Conservation (phyloP, 1,139 yeast genomes). For the Hemisphaericaspora lyxosophila region DNA sequence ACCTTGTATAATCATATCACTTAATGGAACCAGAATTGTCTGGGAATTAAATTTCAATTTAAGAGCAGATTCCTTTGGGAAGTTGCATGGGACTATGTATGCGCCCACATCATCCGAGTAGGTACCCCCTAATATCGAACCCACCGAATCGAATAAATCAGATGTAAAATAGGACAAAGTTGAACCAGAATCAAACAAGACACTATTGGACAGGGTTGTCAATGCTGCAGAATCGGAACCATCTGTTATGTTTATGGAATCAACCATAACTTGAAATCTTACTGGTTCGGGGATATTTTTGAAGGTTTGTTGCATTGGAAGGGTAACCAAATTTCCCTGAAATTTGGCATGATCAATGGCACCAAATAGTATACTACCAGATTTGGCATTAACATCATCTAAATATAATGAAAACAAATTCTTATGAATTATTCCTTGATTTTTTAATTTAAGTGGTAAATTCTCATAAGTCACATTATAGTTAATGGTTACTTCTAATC, state of each 20-base stretch:
- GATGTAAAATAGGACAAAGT: slow-evolving; percentile 39
- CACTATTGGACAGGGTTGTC: slow-evolving; percentile 23
- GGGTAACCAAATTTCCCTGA: slow-evolving; percentile 26
- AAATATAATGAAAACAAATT: slow-evolving; percentile 55
- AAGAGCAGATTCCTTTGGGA: slow-evolving; percentile 13
- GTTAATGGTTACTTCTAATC: slow-evolving; percentile 41
- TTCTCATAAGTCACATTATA: slow-evolving; percentile 27
- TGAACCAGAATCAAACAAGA: slow-evolving; percentile 45
- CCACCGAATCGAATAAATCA: slow-evolving; percentile 25
- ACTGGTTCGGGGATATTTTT: slow-evolving; percentile 9
- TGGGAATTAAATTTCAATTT: slow-evolving; percentile 38
- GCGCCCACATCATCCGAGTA: slow-evolving; percentile 21
- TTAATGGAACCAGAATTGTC: slow-evolving; percentile 37
- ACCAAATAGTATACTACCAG: slow-evolving; percentile 27
- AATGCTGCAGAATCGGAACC: slow-evolving; percentile 13
- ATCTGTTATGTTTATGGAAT: slow-evolving; percentile 13
- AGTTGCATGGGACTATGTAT: slow-evolving; percentile 23
- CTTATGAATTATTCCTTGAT: slow-evolving; percentile 49
- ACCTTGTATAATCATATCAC: slow-evolving; percentile 23
- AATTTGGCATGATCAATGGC: slow-evolving; percentile 54
- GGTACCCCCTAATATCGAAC: slow-evolving; percentile 26
- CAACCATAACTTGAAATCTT: slow-evolving; percentile 16
- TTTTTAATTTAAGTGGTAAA: slow-evolving; percentile 30
- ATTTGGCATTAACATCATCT: slow-evolving; percentile 23
- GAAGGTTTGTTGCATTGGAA: slow-evolving; percentile 11